phyloP scores from a whole-genome alignment of 176 grass and related monocot genomes.

The Eremochloa ophiuroides region DNA sequence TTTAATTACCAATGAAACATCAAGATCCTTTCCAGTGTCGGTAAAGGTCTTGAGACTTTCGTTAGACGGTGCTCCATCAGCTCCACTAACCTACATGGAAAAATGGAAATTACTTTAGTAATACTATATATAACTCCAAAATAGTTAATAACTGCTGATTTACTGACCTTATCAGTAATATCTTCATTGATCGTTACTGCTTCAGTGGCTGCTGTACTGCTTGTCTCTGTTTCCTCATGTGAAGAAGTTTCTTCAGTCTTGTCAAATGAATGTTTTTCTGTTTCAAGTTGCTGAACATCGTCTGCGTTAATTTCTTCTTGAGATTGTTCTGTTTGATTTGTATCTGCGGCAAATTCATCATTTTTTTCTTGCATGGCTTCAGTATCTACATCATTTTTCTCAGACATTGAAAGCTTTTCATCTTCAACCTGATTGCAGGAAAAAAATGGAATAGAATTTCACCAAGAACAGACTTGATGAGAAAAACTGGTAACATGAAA shows the following conservation, averaged over 20 bases:
- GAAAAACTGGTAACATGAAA: slow-evolving; percentile 8
- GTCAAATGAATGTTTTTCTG: slow-evolving; percentile 19
- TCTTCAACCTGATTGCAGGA: slow-evolving; percentile 27
- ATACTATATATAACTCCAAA: slow-evolving; percentile 9
- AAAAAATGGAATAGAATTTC: slow-evolving; percentile 7
- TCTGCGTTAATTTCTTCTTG: slow-evolving; percentile 3
- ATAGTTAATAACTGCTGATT: slow-evolving; percentile 16
- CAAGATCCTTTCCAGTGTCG: slow-evolving; percentile 33
- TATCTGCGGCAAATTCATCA: neutral
- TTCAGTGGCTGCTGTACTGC: slow-evolving; percentile 17
- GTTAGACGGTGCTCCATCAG: slow-evolving; percentile 30
- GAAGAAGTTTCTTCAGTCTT: slow-evolving; percentile 21
- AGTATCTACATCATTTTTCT: slow-evolving; percentile 11
- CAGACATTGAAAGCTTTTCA: slow-evolving; percentile 21
- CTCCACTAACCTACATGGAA: slow-evolving; percentile 39
- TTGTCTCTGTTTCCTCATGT: slow-evolving; percentile 20
- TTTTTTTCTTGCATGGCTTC: slow-evolving; percentile 11
- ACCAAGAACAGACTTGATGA: neutral
- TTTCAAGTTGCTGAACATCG: neutral
- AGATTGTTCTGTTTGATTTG: neutral
- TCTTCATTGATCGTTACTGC: slow-evolving; percentile 4
- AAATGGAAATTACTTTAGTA: slow-evolving; percentile 30
- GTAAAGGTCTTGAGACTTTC: slow-evolving; percentile 33
- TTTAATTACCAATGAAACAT: slow-evolving; percentile 44
- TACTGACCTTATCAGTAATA: slow-evolving; percentile 29